phyloP scores from a whole-genome alignment of 2,329 filamentous ascomycete genomes.

The Ophiocordyceps robertsii region DNA sequence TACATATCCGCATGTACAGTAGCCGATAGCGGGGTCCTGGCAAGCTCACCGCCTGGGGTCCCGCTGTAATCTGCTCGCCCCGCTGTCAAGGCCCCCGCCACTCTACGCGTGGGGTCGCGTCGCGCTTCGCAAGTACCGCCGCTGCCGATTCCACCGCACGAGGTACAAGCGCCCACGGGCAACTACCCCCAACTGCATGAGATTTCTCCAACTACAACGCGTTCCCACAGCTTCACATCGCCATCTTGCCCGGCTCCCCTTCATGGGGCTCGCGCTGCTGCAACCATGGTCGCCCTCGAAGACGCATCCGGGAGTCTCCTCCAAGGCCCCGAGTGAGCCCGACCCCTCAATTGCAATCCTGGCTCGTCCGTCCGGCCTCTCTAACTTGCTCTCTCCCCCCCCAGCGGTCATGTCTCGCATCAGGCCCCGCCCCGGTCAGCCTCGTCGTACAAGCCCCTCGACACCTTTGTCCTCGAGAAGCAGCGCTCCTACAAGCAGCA shows the following conservation, averaged over 20 bases:
- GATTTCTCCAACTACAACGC: too few relatives aligned
- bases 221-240: background rate
- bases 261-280: background rate
- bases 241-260: background rate
- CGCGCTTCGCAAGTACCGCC: background rate
- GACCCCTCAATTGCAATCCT: background rate
- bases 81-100: too few relatives aligned
- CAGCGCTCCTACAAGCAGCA: slow-evolving; percentile 78
- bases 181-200: background rate
- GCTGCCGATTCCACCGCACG: background rate
- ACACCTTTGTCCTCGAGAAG: slow-evolving; percentile 60
- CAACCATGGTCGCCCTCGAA: slow-evolving; percentile 20
- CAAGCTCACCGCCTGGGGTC: background rate
- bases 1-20: too few relatives aligned
- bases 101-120: background rate
- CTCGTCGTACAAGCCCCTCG: slow-evolving; percentile 58
- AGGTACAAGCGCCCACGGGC: background rate
- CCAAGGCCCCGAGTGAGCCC: slow-evolving; percentile 17
- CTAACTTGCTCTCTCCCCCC: background rate
- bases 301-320: slow-evolving; percentile 19
- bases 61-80: too few relatives aligned
- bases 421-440: slow-evolving; percentile 35
- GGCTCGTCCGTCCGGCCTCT: too few relatives aligned
- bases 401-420: slow-evolving; percentile 18
- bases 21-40: background rate